Conservation (phyloP, 306 rosid species). For the Aeschynomene evenia region DNA sequence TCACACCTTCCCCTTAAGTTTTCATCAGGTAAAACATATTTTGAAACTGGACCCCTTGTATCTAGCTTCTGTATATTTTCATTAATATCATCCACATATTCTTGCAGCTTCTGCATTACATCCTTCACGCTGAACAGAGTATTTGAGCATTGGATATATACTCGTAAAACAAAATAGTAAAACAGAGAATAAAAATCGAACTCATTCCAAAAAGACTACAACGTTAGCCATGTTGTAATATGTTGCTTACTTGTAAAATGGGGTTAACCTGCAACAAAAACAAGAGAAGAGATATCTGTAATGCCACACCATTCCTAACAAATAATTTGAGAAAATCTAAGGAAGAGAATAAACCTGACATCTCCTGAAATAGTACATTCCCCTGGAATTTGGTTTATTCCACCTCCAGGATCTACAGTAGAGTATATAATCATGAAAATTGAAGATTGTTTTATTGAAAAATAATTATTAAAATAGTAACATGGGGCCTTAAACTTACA, state of each 20-base stretch:
- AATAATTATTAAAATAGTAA: not conserved
- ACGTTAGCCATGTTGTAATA: conserved; percentile 27
- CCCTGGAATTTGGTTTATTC: conserved; percentile 90
- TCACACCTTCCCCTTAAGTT: conserved; percentile 80
- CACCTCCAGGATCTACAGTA: conserved; percentile 89
- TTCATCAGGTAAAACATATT: conserved; percentile 74
- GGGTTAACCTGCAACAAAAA: conserved; percentile 75
- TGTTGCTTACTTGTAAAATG: conserved; percentile 82
- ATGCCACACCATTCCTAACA: conserved; percentile 14
- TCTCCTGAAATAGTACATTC: conserved; percentile 95
- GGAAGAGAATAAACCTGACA: conserved; percentile 66
- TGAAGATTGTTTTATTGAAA: conserved; percentile 4
- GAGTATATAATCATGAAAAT: not conserved
- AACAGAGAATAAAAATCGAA: conserved; percentile 21
- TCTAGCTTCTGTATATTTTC: conserved; percentile 64
- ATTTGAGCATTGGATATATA: conserved; percentile 22
- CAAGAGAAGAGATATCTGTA: conserved; percentile 26
- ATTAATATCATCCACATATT: conserved; percentile 75
- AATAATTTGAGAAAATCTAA: conserved; percentile 2
- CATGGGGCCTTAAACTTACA: conserved; percentile 53
- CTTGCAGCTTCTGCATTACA: conserved; percentile 61
- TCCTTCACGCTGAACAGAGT: conserved; percentile 64
- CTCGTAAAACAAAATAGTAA: not conserved
- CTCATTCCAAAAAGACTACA: conserved; percentile 10
- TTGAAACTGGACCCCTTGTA: conserved; percentile 85